Evolutionary conservation across 1,139 yeast species (phyloP), one percentile per base, ranked within the genome.

Genomic region (Pneumocystis carinii): DNA sequence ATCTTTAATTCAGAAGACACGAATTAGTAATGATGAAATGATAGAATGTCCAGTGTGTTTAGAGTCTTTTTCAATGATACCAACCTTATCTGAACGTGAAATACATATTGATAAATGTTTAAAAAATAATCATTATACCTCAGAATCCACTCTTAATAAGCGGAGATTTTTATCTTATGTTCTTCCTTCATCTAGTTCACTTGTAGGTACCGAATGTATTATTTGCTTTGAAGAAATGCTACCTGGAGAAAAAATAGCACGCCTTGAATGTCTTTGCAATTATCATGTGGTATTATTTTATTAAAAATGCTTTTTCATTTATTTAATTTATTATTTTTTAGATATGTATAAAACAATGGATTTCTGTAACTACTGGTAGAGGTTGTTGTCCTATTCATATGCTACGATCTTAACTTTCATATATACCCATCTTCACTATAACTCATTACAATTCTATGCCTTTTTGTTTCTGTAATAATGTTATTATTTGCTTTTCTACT

Each of bases 201-300:
- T 64, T 32, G 72, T 76, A 48, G 84, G 80, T 56, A 79, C 79
- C 60, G 98, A 92, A 72, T 92, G 99, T 74, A 92, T 90, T 10
- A 90, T 92, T 57, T 92, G 99, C 72, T 81, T 90, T 68, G 98
- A 92, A 71, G 95, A 87, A 41, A 82, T 90, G 72, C 76, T 76
- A 62, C 88, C 90, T 0, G 96, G 96, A 2, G 94, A 90, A 65
- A 85, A 85, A 70, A 94, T 94, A 17, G 97, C 96, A 0, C 77
- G 99, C 55, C 76, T 94, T 64, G 98, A 92, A 73, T 94, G 98
- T 73, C 78, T 94, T 35, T 94, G 99, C 72, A 87, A 90, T 59
- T 94, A 88, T 73, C 99, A 94, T 72, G 27, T 58, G 77, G 77
- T 60, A 77, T 78, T 63, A 41, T 58, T 35, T 14, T 12, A 55